Evolutionary conservation across 2,329 filamentous ascomycete species (phyloP), one percentile per base, ranked within the genome.

Genomic region (Lachnellula arida): DNA sequence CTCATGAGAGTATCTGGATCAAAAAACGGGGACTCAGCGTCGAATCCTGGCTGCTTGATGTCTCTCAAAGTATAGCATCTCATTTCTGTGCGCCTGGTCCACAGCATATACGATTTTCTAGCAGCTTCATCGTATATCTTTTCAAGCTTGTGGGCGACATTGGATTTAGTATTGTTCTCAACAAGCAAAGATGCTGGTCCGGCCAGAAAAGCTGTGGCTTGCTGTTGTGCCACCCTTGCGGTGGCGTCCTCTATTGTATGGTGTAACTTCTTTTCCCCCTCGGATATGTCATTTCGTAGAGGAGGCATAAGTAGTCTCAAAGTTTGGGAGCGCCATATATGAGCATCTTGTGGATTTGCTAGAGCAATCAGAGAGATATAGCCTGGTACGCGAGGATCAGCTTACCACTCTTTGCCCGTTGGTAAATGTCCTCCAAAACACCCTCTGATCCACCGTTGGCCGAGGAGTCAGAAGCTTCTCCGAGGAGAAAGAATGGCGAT

Each of bases 301-400:
- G 59, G 51, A 11, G 61, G 62, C 9, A 60, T 25, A 2, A 57
- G 37, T 1, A 63, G 53, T 52, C 59, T 39, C 9, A 65, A 37
- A 5, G 56, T 61, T 32, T 62, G 49, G 19, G 61, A 62, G 15
- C 62, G 57, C 61, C 62, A 63, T 2, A 52, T 37, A 56, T 62
- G 56, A 3, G 62, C 56, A 28, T 65, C 58, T 53, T 54, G 22
- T 42, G 42, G 15, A 46, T 55, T 63, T 43, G 54, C 62, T 64
- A 46, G 19, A 44, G 7, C 6, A 23, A 32, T 56, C 19, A 49
- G 48, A 11, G 11, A 15, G 11, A 37, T 17, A 14, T 32, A 42
- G 32, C 15, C 17, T 22, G 23, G 12, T 51, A 42, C 14, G 12
- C 2, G 22, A n/a, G 7, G 3, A 44, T 48, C 17, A 14, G 9